Evolutionary conservation across 352 stramenopile species (phyloP), one percentile per base, ranked within the genome.

Genomic region (Globisporangium polare): DNA sequence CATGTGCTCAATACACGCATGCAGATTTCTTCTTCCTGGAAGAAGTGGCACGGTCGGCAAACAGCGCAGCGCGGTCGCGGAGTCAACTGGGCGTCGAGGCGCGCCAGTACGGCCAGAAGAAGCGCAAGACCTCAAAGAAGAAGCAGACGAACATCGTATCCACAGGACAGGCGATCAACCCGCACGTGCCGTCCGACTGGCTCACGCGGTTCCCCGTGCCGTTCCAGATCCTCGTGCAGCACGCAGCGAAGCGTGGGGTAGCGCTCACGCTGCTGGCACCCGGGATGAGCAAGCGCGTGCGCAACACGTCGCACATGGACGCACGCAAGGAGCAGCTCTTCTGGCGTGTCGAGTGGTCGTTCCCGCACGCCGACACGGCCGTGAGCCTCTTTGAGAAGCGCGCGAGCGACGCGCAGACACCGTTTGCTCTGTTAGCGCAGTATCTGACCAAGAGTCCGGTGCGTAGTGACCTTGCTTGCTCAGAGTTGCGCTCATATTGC

Each of bases 341-440:
- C 43, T 95, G 86, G 86, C 80, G 86, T 17, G 53, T 95, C n/a
- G 86, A 95, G 52, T 91, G 85, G 80, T 29, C 49, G 9, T 95
- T 95, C 59, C 76, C 82, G 22, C 79, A 63, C 35, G 71, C 78
- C 0, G 71, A 88, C 17, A 69, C 80, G 1, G 27, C 71, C 0
- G 67, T 89, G 35, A 85, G 57, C 37, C 71, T 88, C 10, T 57
- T 64, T 9, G 83, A 95, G 58, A 54, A 79, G 20, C 72, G 71
- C 29, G 85, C 77, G 20, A 67, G 71, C 53, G 86, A 95, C 29
- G 59, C 65, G 0, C 45, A 72, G 13, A 90, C 83, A 6, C 74
- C 79, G 5, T 86, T 87, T 42, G 69, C 72, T 27, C 52, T 95
- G 46, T 69, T 95, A 8, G 68, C 50, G 20, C 75, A 80, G 53